These are phyloP conservation scores for Fusarium camptoceras DNA, from an alignment of 2,329 filamentous ascomycete species.

Conservation along the genomic window DNA sequence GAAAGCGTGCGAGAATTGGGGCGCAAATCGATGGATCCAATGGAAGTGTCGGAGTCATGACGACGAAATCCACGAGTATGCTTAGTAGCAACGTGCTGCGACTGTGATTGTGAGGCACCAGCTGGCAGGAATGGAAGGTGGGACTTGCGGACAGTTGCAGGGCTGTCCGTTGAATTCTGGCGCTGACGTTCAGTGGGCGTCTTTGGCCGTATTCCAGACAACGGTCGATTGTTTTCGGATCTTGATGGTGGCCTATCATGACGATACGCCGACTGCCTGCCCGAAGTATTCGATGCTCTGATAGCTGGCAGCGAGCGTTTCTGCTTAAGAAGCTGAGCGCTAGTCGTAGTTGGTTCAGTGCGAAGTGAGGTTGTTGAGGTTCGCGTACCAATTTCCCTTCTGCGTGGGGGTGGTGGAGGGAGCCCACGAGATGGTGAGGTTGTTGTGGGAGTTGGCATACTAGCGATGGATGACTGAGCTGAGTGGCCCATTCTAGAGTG, in stretches of 20 bases:
- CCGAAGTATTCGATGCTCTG: slow-evolving; percentile 62
- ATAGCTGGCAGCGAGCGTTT: slow-evolving; percentile 74
- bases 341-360: slow-evolving; percentile 73
- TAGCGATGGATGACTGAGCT: slow-evolving; percentile 74
- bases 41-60: slow-evolving; percentile 80
- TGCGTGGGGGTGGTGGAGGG: slow-evolving; percentile 71
- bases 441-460: slow-evolving; percentile 71
- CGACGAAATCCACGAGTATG: slow-evolving; percentile 77
- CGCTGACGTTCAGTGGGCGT: slow-evolving; percentile 76
- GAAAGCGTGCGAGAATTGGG: slow-evolving; percentile 69
- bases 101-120: slow-evolving; percentile 77
- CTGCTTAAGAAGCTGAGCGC: slow-evolving; percentile 71
- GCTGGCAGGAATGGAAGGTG: slow-evolving; percentile 83
- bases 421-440: slow-evolving; percentile 65
- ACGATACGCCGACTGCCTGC: slow-evolving; percentile 61
- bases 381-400: slow-evolving; percentile 69
- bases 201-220: slow-evolving; percentile 70
- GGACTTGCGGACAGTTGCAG: slow-evolving; percentile 67
- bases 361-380: slow-evolving; percentile 66
- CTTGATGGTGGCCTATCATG: slow-evolving; percentile 71
- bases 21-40: slow-evolving; percentile 68
- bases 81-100: slow-evolving; percentile 82
- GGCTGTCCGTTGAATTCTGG: slow-evolving; percentile 60
- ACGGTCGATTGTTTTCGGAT: slow-evolving; percentile 63
- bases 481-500: slow-evolving; percentile 77